Base-by-base conservation (phyloP, 2,329 filamentous ascomycete genomes). In the Celoporthe dispersa region DNA sequence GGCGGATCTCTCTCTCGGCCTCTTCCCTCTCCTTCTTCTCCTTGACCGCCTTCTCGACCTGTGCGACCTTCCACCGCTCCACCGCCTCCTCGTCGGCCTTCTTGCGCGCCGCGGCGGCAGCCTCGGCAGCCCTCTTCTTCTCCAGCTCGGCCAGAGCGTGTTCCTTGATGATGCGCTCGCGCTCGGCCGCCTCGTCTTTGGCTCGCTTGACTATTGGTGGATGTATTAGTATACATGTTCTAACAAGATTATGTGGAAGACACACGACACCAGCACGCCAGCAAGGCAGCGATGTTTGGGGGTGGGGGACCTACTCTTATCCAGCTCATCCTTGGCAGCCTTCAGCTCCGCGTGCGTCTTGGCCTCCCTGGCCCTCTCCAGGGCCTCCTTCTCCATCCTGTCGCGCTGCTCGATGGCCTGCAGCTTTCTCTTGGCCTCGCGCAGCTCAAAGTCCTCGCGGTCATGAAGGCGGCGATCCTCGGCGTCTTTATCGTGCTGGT, bases 1-100 rank as follows among this genome's bases (percentile, higher is more conserved):
- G 80, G 75, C 86, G 83, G 74, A 87, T 89, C 74, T 89, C 84
- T 72, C 80, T 82, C 62, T 90, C 86, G 55, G 80, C 80, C 70
- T 81, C 77, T 70, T 85, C 85, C 67, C 81, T 82, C 68, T 85
- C 82, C 70, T 83, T 82, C 72, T 82, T 80, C 72, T 86, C 84
- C 73, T 79, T 82, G 53, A 81, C 79, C 33, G 79, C 76, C 67
- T 84, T 84, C 68, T 86, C 84, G 19, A 81, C 79, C 72, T 87
- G 83, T 68, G 83, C 79, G 39, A 79, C 80, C 78, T 85, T 85
- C 74, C 84, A 87, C n/a, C 81, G 82, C 73, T 86, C 84, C 65
- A 88, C 79, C 12, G 84, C 84, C 53, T 85, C 83, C 66, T 81
- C 82, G 63, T 84, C 85, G 70, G 84, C 80, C 73, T 84, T 84